Conservation (phyloP, 306 rosid genomes). For the Rosa rugosa region DNA sequence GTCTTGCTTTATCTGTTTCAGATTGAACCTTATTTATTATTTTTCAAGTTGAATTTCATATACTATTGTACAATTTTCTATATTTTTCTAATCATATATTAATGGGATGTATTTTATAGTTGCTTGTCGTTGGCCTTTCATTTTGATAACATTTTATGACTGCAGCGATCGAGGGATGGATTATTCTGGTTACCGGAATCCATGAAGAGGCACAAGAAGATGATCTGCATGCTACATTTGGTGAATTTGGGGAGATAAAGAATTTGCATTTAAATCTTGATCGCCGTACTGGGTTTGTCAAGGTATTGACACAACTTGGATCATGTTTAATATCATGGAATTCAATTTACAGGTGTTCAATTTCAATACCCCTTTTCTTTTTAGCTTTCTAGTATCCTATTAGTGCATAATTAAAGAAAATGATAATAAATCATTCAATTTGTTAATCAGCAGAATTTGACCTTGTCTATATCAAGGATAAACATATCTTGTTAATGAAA, state of each 20-base stretch:
- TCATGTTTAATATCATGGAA: not conserved
- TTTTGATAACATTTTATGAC: not conserved
- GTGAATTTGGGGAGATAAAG: slow-evolving; percentile 90
- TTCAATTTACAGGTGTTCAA: not conserved
- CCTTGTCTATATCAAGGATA: not conserved
- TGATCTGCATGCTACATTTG: slow-evolving; percentile 80
- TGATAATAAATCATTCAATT: not conserved
- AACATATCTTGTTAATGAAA: not conserved
- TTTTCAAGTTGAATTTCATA: not conserved
- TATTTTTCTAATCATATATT: not conserved
- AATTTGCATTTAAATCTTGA: slow-evolving; percentile 92
- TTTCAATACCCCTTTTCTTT: not conserved
- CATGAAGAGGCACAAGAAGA: slow-evolving; percentile 99
- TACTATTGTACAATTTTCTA: not conserved
- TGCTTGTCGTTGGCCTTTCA: not conserved
- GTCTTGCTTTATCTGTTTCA: not conserved
- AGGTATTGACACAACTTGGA: slow-evolving; percentile 42
- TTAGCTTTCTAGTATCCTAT: not conserved
- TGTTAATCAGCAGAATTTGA: not conserved
- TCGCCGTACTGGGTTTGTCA: slow-evolving; percentile 97
- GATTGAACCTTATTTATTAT: not conserved
- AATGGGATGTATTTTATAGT: not conserved
- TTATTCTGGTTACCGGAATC: slow-evolving; percentile 89
- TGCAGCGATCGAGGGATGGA: slow-evolving; percentile 98
- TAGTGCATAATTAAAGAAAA: not conserved